Conservation (phyloP, 768 basidiomycete genomes). For the Cystofilobasidium capitatum region DNA sequence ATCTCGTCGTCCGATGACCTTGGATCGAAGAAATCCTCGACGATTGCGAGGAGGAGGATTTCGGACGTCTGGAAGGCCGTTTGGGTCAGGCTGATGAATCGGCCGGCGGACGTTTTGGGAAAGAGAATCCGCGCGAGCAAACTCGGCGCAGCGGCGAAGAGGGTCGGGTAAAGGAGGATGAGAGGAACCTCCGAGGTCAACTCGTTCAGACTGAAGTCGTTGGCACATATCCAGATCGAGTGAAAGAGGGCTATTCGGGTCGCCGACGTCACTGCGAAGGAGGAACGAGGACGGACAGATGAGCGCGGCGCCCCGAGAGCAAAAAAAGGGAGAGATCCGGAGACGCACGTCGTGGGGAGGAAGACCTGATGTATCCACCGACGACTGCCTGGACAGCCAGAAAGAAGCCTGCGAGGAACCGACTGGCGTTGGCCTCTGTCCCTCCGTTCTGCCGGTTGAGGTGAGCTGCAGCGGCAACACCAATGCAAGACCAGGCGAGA, state of each 20-base stretch:
- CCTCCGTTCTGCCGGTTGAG: slow-evolving; percentile 7
- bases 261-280: slow-evolving; percentile 5
- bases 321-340: not conserved
- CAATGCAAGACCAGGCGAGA: slow-evolving; percentile 14
- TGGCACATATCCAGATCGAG: slow-evolving; percentile 17
- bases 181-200: slow-evolving; percentile 14
- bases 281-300: not conserved
- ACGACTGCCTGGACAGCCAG: not conserved
- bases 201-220: slow-evolving; percentile 4
- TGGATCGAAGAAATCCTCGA: slow-evolving; percentile 20
- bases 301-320: not conserved
- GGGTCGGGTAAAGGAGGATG: slow-evolving; percentile 19
- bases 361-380: not conserved
- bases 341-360: not conserved
- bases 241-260: slow-evolving; percentile 23
- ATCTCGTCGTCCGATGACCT: not conserved
- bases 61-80: slow-evolving; percentile 24
- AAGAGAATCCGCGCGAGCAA: slow-evolving; percentile 19
- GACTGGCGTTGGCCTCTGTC: not conserved
- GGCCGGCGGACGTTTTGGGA: slow-evolving; percentile 17
- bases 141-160: slow-evolving; percentile 10
- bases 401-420: slow-evolving; percentile 11
- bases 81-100: slow-evolving; percentile 11
- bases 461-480: not conserved
- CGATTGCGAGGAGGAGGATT: slow-evolving; percentile 16